These are phyloP conservation scores for Arxiozyma slooffiae DNA, from an alignment of 1,139 yeast genomes.

Conservation along the genomic window DNA sequence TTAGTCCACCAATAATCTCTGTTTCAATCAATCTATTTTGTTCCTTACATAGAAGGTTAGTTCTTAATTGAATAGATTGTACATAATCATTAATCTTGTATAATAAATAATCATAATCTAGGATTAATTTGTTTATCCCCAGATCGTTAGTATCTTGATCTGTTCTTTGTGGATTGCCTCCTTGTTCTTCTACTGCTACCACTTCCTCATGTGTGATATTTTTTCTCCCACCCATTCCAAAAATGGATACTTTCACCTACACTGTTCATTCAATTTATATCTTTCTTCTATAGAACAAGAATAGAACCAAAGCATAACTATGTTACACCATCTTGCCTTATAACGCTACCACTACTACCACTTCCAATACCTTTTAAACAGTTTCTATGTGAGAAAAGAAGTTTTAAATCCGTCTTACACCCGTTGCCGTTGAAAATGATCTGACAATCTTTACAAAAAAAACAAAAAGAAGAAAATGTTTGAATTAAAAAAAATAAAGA, in stretches of 20 bases:
- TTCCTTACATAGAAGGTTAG: slow-evolving; percentile 31
- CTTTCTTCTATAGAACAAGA: too few species aligned
- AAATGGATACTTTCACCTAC: not conserved
- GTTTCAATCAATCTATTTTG: slow-evolving; percentile 28
- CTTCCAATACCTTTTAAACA: not conserved
- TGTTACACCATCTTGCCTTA: not conserved
- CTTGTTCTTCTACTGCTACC: not conserved
- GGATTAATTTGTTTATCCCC: slow-evolving; percentile 47
- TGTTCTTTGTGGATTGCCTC: not conserved
- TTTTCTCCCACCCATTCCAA: not conserved
- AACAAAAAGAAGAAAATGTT: not conserved
- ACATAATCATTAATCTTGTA: slow-evolving; percentile 51
- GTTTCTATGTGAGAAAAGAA: not conserved
- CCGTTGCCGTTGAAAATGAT: not conserved
- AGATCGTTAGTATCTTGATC: slow-evolving; percentile 46
- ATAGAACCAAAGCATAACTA: too few species aligned
- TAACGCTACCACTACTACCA: not conserved
- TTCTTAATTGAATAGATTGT: slow-evolving; percentile 33
- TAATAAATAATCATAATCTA: slow-evolving; percentile 53
- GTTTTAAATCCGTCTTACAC: not conserved
- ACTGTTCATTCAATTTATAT: not conserved
- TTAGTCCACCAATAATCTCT: slow-evolving; percentile 33
- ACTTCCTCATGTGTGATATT: not conserved
- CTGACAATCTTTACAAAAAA: not conserved
- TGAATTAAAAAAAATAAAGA: not conserved